Conservation (phyloP, 176 grass and related monocot genomes). For the Pharus latifolius region DNA sequence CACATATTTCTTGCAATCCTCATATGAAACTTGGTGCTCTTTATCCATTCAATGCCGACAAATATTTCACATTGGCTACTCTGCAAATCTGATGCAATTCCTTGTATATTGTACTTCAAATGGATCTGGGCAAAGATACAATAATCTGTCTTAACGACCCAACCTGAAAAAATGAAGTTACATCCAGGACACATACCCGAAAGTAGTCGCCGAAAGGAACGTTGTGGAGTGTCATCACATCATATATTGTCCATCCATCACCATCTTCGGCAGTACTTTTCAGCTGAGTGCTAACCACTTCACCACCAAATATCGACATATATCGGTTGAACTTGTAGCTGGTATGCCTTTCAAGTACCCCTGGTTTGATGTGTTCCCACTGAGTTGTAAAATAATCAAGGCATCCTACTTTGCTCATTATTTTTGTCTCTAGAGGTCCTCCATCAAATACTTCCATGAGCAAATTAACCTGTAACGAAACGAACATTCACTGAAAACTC, state of each 20-base stretch:
- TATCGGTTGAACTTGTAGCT: conserved; percentile 75
- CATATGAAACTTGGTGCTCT: conserved; percentile 62
- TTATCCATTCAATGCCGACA: conserved; percentile 68
- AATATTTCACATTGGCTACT: conserved; percentile 48
- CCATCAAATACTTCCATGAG: conserved; percentile 74
- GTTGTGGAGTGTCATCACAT: conserved; percentile 57
- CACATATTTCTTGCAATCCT: conserved; percentile 55
- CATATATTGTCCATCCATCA: conserved; percentile 60
- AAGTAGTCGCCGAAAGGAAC: conserved; percentile 72
- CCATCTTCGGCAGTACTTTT: conserved; percentile 35
- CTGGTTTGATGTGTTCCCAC: conserved; percentile 43
- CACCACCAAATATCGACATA: conserved; percentile 68
- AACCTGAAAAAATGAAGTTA: background rate
- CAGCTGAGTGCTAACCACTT: conserved; percentile 62
- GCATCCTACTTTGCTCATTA: conserved; percentile 64
- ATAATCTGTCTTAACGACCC: too few relatives aligned
- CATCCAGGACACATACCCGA: too few relatives aligned
- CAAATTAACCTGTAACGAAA: conserved; percentile 25
- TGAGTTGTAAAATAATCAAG: conserved; percentile 45
- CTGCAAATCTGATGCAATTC: background rate
- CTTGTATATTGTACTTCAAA: conserved; percentile 43
- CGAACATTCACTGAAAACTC: background rate
- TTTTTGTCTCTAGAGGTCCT: conserved; percentile 33
- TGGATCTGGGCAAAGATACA: conserved; percentile 39
- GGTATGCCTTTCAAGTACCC: conserved; percentile 48